Base-by-base conservation (phyloP, 192 early-diverging fungal species). In the Backusella liffmaniae region DNA sequence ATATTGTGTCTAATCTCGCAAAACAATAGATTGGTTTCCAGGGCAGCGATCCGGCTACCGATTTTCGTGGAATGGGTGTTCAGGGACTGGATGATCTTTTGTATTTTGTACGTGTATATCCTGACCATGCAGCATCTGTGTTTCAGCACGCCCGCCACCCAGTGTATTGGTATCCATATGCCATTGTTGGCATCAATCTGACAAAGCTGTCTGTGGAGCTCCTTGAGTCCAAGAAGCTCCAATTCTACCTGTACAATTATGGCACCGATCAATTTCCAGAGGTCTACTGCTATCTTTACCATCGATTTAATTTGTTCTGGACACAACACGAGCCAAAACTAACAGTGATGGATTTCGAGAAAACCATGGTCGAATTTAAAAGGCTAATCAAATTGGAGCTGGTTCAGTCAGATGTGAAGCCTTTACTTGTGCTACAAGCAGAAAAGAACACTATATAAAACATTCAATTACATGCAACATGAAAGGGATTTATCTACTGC, bases 51-150 rank as follows among this genome's bases (percentile, higher is more conserved):
- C 92, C 94, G 5, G 91, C 94, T 23, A 94, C 94, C 0, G 94
- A 96, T 80, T 96, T 96, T 74, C 86, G 94, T 59, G 92, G 92
- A 35, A 95, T 96, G 94, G 94, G 91, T n/a, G 81, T 93, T 74
- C 90, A 91, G 51, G 93, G 87, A 30, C 79, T 95, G 32, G 92
- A 94, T 73, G 89, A 94, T 76, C 79, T 94, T 21, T 74, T 89
- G 2, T 94, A 92, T 77, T 92, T 88, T 76, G 88, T 87, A 3
- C 79, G 85, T 72, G 77, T 76, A 18, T 87, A 95, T 81, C 87
- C 90, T 5, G 39, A 79, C 2, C 83, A 83, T 8, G 84, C 88
- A 13, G 79, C 79, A 62, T 56, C 85, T n/a, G 85, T 88, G 1
- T 82, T 95, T 29, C 74, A 84, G 71, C 85, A 84, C 49, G 92